Base-by-base conservation (phyloP, 257 asterid species). In the Solanum arcanum region DNA sequence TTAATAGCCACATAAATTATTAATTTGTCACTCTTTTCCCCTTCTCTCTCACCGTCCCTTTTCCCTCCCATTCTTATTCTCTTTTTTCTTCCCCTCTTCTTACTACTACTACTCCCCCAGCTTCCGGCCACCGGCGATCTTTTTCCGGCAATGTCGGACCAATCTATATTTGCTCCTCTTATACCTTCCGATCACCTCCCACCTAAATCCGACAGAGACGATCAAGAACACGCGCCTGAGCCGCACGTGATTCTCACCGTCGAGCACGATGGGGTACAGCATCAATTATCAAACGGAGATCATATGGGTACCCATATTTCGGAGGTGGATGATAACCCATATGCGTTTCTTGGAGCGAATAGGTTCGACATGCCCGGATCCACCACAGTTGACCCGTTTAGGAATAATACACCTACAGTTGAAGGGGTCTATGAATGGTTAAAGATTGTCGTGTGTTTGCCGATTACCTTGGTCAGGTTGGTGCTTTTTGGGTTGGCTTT, bases 361-460 rank as follows among this genome's bases (percentile, higher is more conserved):
- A 94, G 91, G 60, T 93, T 91, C 90, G 95, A 93, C 70, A 91
- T 93, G 37, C 98, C 97, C 66, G 92, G 89, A 82, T 88, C 98
- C 87, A 85, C 92, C 84, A 93, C 97, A 37, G 86, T 97, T 86
- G 98, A 97, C 84, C 99, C 99, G 69, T 97, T 95, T 70, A 91
- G 92, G 41, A 96, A 97, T 88, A 87, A 91, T 70, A 96, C 99
- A 80, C 93, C 91, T 25, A 23, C 41, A 6, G 75, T 97, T 86
- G 97, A 93, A 87, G 99, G 99, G 84, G 68, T 96, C 4, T 97
- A 97, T 88, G 99, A 97, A 93, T 96, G 98, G 96, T 41, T 93
- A 68, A 97, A 97, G 98, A 93, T 94, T 89, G 31, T 94, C 88
- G 83, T 96, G 81, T 93, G 96, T 88, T 85, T 95, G 90, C 99